Evolutionary conservation across 2,329 filamentous ascomycete genomes (phyloP).

Genomic region (Hypoxylon sp.): DNA sequence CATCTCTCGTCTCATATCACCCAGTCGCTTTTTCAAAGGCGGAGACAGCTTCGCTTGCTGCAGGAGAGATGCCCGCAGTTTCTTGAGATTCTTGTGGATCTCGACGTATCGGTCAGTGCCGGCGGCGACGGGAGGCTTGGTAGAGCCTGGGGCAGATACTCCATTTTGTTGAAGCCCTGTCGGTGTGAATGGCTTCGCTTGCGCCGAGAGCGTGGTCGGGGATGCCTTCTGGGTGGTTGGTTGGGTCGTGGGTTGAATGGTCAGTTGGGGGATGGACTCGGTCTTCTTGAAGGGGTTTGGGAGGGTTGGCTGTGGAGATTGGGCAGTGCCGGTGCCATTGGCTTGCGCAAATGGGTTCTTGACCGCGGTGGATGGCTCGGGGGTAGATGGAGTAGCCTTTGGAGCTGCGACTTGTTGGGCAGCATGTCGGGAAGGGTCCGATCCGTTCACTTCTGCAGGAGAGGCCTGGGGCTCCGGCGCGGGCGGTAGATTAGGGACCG

Average conservation of each 20-base stretch:
- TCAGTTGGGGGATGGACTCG: neutral
- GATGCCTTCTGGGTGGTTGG: slow-evolving; percentile 4
- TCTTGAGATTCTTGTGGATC: slow-evolving; percentile 74
- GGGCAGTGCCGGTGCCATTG: slow-evolving; percentile 30
- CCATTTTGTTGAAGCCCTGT: slow-evolving; percentile 31
- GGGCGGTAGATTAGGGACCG: slow-evolving; percentile 53
- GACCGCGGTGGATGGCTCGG: slow-evolving; percentile 3
- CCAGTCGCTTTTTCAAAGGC: slow-evolving; percentile 70
- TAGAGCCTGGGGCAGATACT: slow-evolving; percentile 14
- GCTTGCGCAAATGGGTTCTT: slow-evolving; percentile 22
- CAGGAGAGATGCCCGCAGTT: slow-evolving; percentile 56
- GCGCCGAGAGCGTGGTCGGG: slow-evolving; percentile 10
- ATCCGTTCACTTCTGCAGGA: slow-evolving; percentile 10
- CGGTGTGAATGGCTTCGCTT: slow-evolving; percentile 23
- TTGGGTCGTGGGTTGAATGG: neutral
- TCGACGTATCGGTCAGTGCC: slow-evolving; percentile 55
- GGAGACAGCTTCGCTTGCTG: slow-evolving; percentile 63
- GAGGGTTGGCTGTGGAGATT: slow-evolving; percentile 13
- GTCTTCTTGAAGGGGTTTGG: slow-evolving; percentile 1
- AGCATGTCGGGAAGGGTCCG: neutral
- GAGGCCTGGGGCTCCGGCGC: slow-evolving; percentile 28
- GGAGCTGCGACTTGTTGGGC: slow-evolving; percentile 27
- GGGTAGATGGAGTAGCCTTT: slow-evolving; percentile 9
- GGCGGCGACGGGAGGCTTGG: slow-evolving; percentile 21
- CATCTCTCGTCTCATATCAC: slow-evolving; percentile 75